phyloP scores from a whole-genome alignment of 1,139 yeast species.

The Komagataea norvegica region DNA sequence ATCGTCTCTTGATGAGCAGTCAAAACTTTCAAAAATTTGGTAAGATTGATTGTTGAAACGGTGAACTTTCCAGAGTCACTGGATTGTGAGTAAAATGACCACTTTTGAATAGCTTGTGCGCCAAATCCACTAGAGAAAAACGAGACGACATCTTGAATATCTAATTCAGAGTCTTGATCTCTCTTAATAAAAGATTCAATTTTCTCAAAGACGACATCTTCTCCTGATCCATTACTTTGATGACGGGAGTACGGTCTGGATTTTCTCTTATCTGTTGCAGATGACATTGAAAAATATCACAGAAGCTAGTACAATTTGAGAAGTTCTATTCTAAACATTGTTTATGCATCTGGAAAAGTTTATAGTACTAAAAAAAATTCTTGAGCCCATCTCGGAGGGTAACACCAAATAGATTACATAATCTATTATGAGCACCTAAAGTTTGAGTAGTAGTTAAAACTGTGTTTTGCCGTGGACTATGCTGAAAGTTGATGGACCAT shows the following conservation, averaged over 20 bases:
- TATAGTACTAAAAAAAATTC: no score
- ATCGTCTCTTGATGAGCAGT: slow-evolving; percentile 16
- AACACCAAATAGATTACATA: no score
- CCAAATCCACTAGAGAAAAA: slow-evolving; percentile 34
- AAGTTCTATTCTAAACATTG: no score
- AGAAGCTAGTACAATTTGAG: no score
- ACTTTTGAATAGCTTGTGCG: slow-evolving; percentile 41
- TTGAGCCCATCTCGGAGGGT: neutral
- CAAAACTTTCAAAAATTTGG: slow-evolving; percentile 13
- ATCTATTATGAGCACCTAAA: no score
- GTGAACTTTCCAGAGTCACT: slow-evolving; percentile 53
- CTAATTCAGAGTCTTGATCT: slow-evolving; percentile 3
- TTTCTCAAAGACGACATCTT: slow-evolving; percentile 27
- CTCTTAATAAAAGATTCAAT: slow-evolving; percentile 22
- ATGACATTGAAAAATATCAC: no score
- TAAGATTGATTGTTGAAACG: slow-evolving; percentile 31
- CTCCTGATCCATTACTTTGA: slow-evolving; percentile 5
- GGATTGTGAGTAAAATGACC: slow-evolving; percentile 63
- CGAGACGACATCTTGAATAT: slow-evolving; percentile 28
- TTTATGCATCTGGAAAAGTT: no score
- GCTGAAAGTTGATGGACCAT: no score
- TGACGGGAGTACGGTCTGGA: neutral
- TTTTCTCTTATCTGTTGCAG: neutral
- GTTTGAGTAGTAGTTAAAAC: no score
- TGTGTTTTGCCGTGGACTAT: no score